Conservation (phyloP, 768 basidiomycete genomes). For the Psilocybe azurescens region DNA sequence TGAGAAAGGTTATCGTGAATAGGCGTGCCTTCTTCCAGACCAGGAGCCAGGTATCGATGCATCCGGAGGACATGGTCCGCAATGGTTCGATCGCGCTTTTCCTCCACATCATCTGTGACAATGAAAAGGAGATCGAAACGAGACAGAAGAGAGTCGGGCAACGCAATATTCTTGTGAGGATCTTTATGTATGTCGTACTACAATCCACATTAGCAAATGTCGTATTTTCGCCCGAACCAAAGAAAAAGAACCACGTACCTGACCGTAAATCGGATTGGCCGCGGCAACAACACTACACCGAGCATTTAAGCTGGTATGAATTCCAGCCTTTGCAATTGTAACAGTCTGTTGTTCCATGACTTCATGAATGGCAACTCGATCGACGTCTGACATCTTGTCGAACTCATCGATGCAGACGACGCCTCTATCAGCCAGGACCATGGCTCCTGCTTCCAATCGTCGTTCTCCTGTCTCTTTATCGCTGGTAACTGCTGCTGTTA, state of each 20-base stretch:
- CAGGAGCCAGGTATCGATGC: constrained; percentile 96
- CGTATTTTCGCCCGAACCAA: constrained; percentile 11
- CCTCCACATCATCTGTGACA: constrained; percentile 98
- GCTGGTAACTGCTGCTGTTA: constrained; percentile 97
- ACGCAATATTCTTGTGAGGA: constrained; percentile 97
- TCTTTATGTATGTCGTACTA: constrained; percentile 99
- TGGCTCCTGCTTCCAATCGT: constrained; percentile 96
- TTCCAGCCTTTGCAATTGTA: constrained; percentile 98
- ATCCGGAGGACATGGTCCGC: constrained; percentile 98
- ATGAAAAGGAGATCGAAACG: constrained; percentile 99
- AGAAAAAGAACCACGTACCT: constrained; percentile 53
- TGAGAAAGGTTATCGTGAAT: constrained; percentile 87
- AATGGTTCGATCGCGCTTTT: constrained; percentile 89
- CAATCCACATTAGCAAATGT: constrained; percentile 17
- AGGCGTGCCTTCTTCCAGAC: constrained; percentile 96
- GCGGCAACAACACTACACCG: constrained; percentile 98
- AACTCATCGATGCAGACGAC: constrained; percentile 99
- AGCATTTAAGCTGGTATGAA: constrained; percentile 97
- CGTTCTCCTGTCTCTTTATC: constrained; percentile 98
- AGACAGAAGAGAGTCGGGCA: constrained; percentile 96
- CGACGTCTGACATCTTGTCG: constrained; percentile 99
- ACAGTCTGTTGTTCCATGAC: constrained; percentile 99
- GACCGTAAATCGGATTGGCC: constrained; percentile 98
- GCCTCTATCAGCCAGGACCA: constrained; percentile 98
- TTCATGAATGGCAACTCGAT: constrained; percentile 99